Base-by-base conservation (phyloP, 257 asterid genomes). In the Mentha longifolia region DNA sequence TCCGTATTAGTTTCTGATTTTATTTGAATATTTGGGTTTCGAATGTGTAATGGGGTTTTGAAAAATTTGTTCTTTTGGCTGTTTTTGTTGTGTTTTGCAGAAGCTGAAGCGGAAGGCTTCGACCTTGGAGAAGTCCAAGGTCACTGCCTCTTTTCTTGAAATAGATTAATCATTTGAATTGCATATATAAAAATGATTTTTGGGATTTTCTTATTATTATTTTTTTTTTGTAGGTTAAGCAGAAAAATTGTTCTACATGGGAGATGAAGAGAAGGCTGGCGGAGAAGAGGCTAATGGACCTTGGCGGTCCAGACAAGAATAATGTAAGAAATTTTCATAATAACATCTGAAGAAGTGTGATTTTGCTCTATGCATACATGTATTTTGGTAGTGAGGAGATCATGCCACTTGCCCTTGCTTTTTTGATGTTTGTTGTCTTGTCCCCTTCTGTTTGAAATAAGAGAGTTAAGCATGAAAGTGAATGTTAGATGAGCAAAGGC, bases 271-370 rank as follows among this genome's bases (percentile, higher is more conserved):
- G 31, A 7, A 22, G 73, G 17, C 76, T 77, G 74, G 80, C 19
- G 67, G 19, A 65, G 62, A 12, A 70, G 78, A 81, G 82, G 59
- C 61, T 80, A 10, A 56, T 46, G 67, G 20, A 11, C 17, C 82
- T 80, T 16, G 19, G 14, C 13, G 11, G 19, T 6, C 0, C 11
- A 7, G 30, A 19, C 41, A 0, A 4, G 37, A 39, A 46, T 2
- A 61, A 61, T 61, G 85, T 81, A 25, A 80, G 77, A 16, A 51
- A 20, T 17, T 63, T 65, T 7, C 14, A 16, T 39, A 6, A 9
- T 9, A 1, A 61, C 39, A 10, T 37, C 39, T 61, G 33, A 41
- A 52, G 30, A 52, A 16, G 35, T 7, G 2, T 14, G 22, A 12
- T 9, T 56, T 33, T 33, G 7, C 25, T 14, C 8, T 59, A 14